phyloP scores from a whole-genome alignment of 2,329 filamentous ascomycete genomes.

The Lecanoromycetidae sp. region DNA sequence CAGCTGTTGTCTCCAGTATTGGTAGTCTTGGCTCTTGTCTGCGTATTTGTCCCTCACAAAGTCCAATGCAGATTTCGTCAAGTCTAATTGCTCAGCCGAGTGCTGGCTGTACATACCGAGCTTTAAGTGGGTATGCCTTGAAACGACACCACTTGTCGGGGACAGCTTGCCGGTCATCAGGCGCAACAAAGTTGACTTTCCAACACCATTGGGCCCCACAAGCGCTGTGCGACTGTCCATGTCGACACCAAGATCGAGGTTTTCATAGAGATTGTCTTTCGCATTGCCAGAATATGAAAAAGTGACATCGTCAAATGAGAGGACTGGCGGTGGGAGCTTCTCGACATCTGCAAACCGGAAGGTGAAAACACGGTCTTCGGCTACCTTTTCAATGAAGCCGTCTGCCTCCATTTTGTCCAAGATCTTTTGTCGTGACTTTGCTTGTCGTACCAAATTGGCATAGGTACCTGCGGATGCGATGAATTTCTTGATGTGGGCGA shows the following conservation, averaged over 20 bases:
- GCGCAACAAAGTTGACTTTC: conserved; percentile 90
- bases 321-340: conserved; percentile 93
- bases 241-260: conserved; percentile 96
- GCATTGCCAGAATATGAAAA: conserved; percentile 91
- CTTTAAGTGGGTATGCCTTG: conserved; percentile 94
- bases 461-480: conserved; percentile 99
- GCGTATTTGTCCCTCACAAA: conserved; percentile 94
- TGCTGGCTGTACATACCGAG: conserved; percentile 97
- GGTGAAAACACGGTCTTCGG: conserved; percentile 75
- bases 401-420: conserved; percentile 99
- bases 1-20: conserved; percentile 98
- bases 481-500: conserved; percentile 99
- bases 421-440: conserved; percentile 99
- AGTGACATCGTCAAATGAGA: conserved; percentile 93
- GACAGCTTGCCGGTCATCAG: conserved; percentile 94
- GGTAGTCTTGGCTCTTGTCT: conserved; percentile 86
- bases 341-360: conserved; percentile 98
- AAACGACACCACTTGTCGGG: conserved; percentile 68
- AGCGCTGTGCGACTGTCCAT: conserved; percentile 98
- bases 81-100: conserved; percentile 93
- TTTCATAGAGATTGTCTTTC: conserved; percentile 87
- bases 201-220: conserved; percentile 96
- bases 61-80: conserved; percentile 94
- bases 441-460: conserved; percentile 96
- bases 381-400: conserved; percentile 89